Evolutionary conservation across 2,329 filamentous ascomycete genomes (phyloP).

Genomic region (Penicillium palitans): DNA sequence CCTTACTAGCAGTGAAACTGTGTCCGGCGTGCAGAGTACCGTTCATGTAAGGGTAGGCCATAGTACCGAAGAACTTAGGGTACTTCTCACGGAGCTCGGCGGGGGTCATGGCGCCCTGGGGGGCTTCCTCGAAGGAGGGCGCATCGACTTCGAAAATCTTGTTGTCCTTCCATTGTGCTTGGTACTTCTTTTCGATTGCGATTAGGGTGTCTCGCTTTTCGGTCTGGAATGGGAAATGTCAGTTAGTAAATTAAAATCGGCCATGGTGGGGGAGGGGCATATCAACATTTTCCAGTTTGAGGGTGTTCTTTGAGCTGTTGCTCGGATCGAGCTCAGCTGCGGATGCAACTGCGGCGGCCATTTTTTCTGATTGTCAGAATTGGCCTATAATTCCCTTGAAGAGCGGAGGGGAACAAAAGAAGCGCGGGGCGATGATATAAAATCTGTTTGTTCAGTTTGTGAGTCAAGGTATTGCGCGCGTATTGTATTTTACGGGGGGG

Average conservation of each 20-base stretch:
- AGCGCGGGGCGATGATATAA: slow-evolving; percentile 28
- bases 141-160: slow-evolving; percentile 83
- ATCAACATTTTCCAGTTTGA: slow-evolving; percentile 62
- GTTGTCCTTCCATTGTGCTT: slow-evolving; percentile 75
- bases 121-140: slow-evolving; percentile 74
- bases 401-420: slow-evolving; percentile 22
- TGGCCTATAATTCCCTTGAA: slow-evolving; percentile 12
- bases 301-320: slow-evolving; percentile 58
- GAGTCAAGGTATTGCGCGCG: slow-evolving; percentile 8
- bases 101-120: slow-evolving; percentile 70
- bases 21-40: slow-evolving; percentile 88
- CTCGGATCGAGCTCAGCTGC: slow-evolving; percentile 57
- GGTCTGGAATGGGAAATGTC: slow-evolving; percentile 23
- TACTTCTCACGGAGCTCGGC: slow-evolving; percentile 74
- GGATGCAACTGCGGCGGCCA: slow-evolving; percentile 51
- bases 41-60: slow-evolving; percentile 81
- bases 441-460: slow-evolving; percentile 20
- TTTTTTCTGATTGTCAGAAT: slow-evolving; percentile 31
- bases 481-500: slow-evolving; percentile 11
- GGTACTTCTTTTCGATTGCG: slow-evolving; percentile 79
- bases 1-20: slow-evolving; percentile 86
- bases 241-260: slow-evolving; percentile 17
- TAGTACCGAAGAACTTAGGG: slow-evolving; percentile 88
- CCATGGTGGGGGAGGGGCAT: slow-evolving; percentile 30
- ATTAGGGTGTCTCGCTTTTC: slow-evolving; percentile 36